Evolutionary conservation across 495 filamentous ascomycete species (phyloP).

Genomic region (Podospora sp.): DNA sequence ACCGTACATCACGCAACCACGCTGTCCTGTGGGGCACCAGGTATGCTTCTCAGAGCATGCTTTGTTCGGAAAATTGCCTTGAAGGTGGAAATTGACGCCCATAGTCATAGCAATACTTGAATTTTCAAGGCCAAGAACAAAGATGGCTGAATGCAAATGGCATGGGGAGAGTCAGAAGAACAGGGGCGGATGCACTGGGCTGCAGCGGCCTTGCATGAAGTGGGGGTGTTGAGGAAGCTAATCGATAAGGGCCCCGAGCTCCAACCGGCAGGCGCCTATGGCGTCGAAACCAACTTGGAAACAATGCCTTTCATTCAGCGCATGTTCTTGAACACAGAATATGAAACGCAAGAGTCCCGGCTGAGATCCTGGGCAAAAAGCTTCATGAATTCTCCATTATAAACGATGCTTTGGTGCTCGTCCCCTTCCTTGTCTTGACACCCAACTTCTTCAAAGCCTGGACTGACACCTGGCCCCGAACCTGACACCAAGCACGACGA

Average conservation of each 20-base stretch:
- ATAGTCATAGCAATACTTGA: background rate
- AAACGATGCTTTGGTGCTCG: background rate
- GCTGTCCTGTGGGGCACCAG: too few species aligned
- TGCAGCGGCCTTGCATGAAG: constrained; percentile 1
- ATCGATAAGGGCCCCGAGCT: constrained; percentile 27
- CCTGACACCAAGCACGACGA: background rate
- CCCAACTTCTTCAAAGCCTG: background rate
- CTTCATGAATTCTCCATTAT: background rate
- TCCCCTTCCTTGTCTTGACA: background rate
- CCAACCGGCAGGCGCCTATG: constrained; percentile 15
- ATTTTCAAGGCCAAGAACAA: background rate
- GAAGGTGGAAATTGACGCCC: background rate
- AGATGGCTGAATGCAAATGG: background rate
- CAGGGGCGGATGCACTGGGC: background rate
- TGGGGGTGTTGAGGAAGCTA: constrained; percentile 9
- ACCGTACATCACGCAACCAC: too few species aligned
- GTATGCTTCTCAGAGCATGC: background rate
- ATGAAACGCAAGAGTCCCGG: constrained; percentile 32
- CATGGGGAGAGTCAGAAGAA: background rate
- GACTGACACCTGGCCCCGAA: background rate
- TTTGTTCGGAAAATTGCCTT: background rate
- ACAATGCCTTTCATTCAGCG: constrained; percentile 31
- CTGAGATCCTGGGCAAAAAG: constrained; percentile 22
- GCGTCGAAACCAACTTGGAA: constrained; percentile 7
- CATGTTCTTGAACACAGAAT: constrained; percentile 18